Conservation (phyloP, 805 yeast species). For the Starmerella tilneyi region DNA sequence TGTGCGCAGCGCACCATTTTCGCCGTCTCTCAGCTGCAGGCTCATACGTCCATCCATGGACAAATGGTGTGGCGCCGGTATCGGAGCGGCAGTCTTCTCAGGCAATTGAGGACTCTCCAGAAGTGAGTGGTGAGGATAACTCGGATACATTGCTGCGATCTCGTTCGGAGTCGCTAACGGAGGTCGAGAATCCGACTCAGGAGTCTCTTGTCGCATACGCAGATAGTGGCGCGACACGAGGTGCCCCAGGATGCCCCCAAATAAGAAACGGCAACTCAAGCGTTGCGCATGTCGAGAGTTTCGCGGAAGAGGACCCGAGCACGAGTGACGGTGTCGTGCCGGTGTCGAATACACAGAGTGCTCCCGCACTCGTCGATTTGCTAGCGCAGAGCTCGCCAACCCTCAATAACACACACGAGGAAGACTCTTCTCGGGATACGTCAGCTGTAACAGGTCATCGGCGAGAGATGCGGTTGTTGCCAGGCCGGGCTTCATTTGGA, state of each 20-base stretch:
- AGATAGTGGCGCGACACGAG: not conserved
- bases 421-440: not conserved
- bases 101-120: conserved; percentile 10
- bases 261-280: too few relatives aligned
- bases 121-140: not conserved
- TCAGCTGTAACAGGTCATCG: not conserved
- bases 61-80: not conserved
- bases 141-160: not conserved
- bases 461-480: not conserved
- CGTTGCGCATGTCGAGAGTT: too few relatives aligned
- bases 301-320: too few relatives aligned
- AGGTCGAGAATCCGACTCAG: not conserved
- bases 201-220: conserved; percentile 1
- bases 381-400: not conserved
- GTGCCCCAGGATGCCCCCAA: too few relatives aligned
- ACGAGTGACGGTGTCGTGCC: too few relatives aligned
- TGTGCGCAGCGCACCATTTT: conserved; percentile 33
- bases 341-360: not conserved
- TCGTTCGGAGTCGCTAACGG: not conserved
- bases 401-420: not conserved
- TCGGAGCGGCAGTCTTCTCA: conserved; percentile 15
- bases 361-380: not conserved
- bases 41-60: conserved; percentile 23
- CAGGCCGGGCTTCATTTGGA: conserved; percentile 4
- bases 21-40: conserved; percentile 33